These are phyloP conservation scores for Marsdenia floribunda DNA, from an alignment of 257 asterid genomes.

Conservation along the genomic window DNA sequence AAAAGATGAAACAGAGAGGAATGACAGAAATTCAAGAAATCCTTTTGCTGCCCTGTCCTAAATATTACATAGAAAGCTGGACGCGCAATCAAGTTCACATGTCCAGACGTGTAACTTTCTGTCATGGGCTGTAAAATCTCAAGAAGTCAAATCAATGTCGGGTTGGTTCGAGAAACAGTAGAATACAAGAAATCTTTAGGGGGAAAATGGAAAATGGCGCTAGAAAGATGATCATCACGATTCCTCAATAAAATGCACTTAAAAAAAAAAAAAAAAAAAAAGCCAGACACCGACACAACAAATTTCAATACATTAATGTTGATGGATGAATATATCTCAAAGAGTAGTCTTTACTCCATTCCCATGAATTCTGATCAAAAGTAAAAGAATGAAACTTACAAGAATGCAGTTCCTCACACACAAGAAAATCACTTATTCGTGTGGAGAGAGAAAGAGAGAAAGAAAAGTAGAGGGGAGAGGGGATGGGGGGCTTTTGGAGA, in stretches of 20 bases:
- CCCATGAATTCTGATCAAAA: no score
- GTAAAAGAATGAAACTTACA: slow-evolving; percentile 5
- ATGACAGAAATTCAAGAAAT: no score
- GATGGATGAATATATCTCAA: not conserved
- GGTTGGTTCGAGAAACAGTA: not conserved
- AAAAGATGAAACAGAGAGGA: not conserved
- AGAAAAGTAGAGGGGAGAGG: not conserved
- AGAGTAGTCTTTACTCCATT: not conserved
- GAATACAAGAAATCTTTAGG: not conserved
- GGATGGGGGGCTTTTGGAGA: no score
- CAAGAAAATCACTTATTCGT: not conserved
- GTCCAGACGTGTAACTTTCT: not conserved
- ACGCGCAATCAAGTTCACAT: not conserved
- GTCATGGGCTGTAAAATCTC: not conserved
- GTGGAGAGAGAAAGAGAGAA: not conserved
- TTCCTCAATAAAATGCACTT: not conserved
- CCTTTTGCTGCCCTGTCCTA: no score
- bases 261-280: no score
- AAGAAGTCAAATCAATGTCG: not conserved
- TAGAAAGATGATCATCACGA: not conserved
- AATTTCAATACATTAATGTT: not conserved
- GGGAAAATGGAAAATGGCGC: not conserved
- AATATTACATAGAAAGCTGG: not conserved
- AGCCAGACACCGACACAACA: not conserved
- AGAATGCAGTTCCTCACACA: not conserved